These are phyloP conservation scores for Eutrema salsugineum DNA, from an alignment of 441 rosid species.

Conservation along the genomic window DNA sequence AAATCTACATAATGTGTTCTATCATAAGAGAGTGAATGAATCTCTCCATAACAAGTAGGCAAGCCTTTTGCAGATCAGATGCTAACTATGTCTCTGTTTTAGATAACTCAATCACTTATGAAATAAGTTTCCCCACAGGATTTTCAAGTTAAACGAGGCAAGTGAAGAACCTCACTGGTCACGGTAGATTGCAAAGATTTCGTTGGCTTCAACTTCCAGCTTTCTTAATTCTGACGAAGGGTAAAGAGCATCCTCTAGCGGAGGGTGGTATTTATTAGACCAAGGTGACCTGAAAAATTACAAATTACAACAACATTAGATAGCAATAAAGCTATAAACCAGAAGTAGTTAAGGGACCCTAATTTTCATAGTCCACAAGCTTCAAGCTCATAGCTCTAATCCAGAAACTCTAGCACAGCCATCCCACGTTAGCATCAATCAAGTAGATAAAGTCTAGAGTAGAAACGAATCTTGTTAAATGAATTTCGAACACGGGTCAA, in stretches of 20 bases:
- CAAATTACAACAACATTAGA: neutral
- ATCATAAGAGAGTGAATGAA: neutral
- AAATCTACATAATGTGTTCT: neutral
- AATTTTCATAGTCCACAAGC: neutral
- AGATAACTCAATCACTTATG: neutral
- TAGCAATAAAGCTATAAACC: neutral
- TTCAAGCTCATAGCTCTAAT: neutral
- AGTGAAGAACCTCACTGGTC: constrained; percentile 99
- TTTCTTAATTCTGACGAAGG: constrained; percentile 81
- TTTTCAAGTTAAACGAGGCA: constrained; percentile 45
- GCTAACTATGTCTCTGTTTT: neutral
- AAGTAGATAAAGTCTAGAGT: neutral
- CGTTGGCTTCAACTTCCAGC: constrained; percentile 90
- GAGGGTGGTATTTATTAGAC: constrained; percentile 84
- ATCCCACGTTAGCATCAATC: too few species aligned
- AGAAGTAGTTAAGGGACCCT: neutral
- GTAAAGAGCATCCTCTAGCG: constrained; percentile 69
- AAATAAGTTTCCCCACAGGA: neutral
- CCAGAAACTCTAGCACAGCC: neutral
- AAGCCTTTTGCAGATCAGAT: neutral
- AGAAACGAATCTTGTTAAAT: too few species aligned
- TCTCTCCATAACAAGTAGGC: neutral
- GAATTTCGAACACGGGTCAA: neutral
- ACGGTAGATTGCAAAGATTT: constrained; percentile 77
- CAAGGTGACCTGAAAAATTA: constrained; percentile 73